These are phyloP conservation scores for Syzygium aromaticum DNA, from an alignment of 345 rosid genomes.

Conservation along the genomic window DNA sequence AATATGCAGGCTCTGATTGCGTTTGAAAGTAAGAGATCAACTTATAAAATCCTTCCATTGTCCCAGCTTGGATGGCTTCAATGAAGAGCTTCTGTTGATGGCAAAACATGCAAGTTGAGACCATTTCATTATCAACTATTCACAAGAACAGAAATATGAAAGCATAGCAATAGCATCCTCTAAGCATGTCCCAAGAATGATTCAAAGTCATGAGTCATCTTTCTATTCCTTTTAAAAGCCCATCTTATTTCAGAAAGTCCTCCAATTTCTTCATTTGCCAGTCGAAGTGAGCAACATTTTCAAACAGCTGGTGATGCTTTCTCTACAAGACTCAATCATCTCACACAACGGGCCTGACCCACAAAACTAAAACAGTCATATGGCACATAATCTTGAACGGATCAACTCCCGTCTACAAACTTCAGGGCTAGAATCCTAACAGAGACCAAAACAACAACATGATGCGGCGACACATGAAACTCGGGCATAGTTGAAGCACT, in stretches of 20 bases:
- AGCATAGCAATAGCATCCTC: not conserved
- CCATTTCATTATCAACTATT: not conserved
- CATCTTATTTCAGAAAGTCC: not conserved
- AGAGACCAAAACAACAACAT: not conserved
- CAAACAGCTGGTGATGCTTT: not conserved
- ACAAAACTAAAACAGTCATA: not conserved
- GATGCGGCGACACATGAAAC: not conserved
- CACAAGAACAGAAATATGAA: not conserved
- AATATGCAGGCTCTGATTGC: constrained; percentile 87
- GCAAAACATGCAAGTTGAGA: not conserved
- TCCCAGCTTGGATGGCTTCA: constrained; percentile 76
- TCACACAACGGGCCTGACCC: not conserved
- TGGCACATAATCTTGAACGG: not conserved
- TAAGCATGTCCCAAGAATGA: not conserved
- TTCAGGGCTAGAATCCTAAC: not conserved
- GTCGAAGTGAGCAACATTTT: not conserved
- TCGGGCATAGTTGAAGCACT: too few species aligned
- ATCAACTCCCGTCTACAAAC: not conserved
- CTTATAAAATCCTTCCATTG: constrained; percentile 87
- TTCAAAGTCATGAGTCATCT: not conserved
- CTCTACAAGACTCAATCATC: not conserved
- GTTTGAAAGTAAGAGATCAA: constrained; percentile 83
- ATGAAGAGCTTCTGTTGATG: constrained; percentile 57
- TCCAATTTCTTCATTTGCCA: not conserved
- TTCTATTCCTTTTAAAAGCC: not conserved